Base-by-base conservation (phyloP, 768 basidiomycete species). In the Amanita rubescens region DNA sequence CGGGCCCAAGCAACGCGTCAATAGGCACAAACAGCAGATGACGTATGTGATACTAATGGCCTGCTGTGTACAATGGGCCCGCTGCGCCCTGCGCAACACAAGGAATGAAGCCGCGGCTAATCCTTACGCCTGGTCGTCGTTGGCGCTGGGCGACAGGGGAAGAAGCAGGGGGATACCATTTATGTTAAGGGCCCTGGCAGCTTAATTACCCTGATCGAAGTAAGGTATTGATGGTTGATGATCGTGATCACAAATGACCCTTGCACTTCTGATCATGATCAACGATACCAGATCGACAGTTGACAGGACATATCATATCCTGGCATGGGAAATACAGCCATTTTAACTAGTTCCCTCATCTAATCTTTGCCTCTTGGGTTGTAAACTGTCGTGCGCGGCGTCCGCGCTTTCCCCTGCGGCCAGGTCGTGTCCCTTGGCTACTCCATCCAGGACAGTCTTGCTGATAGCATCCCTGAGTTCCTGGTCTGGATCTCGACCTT, bases 401-500 rank as follows among this genome's bases (percentile, higher is more conserved):
- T 69, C 64, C n/a, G 51, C 51, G 30, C 55, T 58, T 35, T 61
- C 62, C 34, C 60, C 59, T 14, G 47, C 56, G n/a, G 56, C 59
- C 67, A 86, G 73, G 12, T 75, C 71, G 61, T 76, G 83, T 3
- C 89, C 88, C 14, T 79, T 73, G 11, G 74, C 63, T 43, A 90
- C 71, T 38, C 88, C 84, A 60, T 84, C 74, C 32, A 89, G 66
- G 45, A 94, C 85, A 14, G 82, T 79, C 60, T 74, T 67, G 34
- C 79, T 68, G 44, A 93, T 90, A 10, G 78, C 76, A 51, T 71
- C 72, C 47, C 80, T 71, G 49, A 93, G 74, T 61, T 84, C 79
- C 24, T 79, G 78, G 19, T 90, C 85, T 32, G 82, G 84, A 65
- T 89, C 80, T 27, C 74, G 70, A 6, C 84, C 86, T 58, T 82